Percentiles rank a stretch among this genome's conserved stretches.
phyloP scores from a whole-genome alignment of 768 basidiomycete genomes.

The Leccinum sublutescens region DNA sequence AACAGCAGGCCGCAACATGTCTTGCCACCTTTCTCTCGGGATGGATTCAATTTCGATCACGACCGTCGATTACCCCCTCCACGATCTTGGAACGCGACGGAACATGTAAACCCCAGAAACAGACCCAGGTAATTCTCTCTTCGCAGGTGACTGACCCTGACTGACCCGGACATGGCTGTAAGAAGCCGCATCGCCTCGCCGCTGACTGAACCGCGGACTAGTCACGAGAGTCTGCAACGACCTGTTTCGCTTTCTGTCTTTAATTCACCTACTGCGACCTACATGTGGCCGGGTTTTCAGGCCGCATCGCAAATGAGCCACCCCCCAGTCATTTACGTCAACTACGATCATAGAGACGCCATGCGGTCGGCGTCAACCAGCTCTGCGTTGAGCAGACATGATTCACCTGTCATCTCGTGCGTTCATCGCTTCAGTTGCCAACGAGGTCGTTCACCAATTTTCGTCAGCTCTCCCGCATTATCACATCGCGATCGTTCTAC shows the following conservation, averaged over 20 bases:
- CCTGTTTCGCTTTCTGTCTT: conserved; percentile 41
- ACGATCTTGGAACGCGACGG: conserved; percentile 30
- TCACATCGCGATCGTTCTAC: conserved; percentile 27
- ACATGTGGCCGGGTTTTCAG: conserved; percentile 46
- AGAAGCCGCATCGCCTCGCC: conserved; percentile 24
- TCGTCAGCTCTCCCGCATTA: conserved; percentile 29
- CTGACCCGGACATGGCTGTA: conserved; percentile 21
- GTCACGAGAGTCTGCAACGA: conserved; percentile 29
- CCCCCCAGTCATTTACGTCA: conserved; percentile 40
- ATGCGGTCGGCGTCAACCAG: conserved; percentile 33
- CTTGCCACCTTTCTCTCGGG: conserved; percentile 32
- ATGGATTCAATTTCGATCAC: conserved; percentile 33
- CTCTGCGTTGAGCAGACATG: conserved; percentile 28
- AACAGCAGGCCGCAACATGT: conserved; percentile 34
- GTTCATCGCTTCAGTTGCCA: conserved; percentile 20
- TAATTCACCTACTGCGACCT: conserved; percentile 44
- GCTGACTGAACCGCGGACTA: conserved; percentile 18
- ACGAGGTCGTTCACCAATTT: conserved; percentile 16
- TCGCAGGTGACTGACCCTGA: conserved; percentile 7
- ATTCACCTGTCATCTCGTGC: conserved; percentile 32
- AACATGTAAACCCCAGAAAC: conserved; percentile 22
- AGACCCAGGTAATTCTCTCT: conserved; percentile 24
- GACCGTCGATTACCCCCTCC: conserved; percentile 34
- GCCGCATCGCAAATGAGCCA: conserved; percentile 43
- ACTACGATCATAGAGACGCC: conserved; percentile 32